phyloP scores from a whole-genome alignment of 2,329 filamentous ascomycete genomes.

The Diplodia seriata region DNA sequence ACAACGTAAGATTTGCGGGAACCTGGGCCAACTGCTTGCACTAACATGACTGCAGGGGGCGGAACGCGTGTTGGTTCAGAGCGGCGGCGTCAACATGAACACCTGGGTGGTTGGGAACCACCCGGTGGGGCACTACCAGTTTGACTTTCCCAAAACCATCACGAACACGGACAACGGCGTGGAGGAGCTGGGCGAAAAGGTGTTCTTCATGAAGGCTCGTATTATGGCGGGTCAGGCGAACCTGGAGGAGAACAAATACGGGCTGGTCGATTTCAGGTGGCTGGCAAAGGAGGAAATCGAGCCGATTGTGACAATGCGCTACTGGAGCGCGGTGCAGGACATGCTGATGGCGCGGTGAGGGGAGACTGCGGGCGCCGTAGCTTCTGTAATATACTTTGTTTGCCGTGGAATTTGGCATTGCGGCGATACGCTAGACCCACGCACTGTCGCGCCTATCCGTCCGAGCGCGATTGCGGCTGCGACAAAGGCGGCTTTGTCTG shows the following conservation, averaged over 20 bases:
- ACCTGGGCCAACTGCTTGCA: neutral
- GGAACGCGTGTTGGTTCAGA: slow-evolving; percentile 75
- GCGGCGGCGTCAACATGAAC: slow-evolving; percentile 95
- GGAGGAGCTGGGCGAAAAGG: slow-evolving; percentile 72
- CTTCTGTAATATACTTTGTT: slow-evolving; percentile 28
- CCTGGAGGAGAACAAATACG: slow-evolving; percentile 72
- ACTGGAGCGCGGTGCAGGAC: slow-evolving; percentile 78
- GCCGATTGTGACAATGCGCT: slow-evolving; percentile 68
- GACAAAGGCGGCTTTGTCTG: slow-evolving; percentile 19
- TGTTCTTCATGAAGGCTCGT: slow-evolving; percentile 93
- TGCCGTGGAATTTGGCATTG: slow-evolving; percentile 20
- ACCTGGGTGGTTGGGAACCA: slow-evolving; percentile 95
- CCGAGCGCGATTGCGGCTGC: slow-evolving; percentile 24
- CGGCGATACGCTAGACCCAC: slow-evolving; percentile 22
- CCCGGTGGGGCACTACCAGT: slow-evolving; percentile 80
- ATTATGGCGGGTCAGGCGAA: slow-evolving; percentile 98
- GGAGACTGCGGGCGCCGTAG: neutral
- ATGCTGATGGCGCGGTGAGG: slow-evolving; percentile 80
- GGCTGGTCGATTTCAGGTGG: slow-evolving; percentile 88
- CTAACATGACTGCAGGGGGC: slow-evolving; percentile 69
- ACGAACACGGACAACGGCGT: slow-evolving; percentile 39
- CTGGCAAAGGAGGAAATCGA: slow-evolving; percentile 86
- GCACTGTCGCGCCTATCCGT: slow-evolving; percentile 25
- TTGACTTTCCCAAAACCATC: slow-evolving; percentile 55
- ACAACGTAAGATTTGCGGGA: slow-evolving; percentile 69